These are phyloP conservation scores for Pyrenopolyporus hunteri DNA, from an alignment of 495 filamentous ascomycete genomes.

Conservation along the genomic window DNA sequence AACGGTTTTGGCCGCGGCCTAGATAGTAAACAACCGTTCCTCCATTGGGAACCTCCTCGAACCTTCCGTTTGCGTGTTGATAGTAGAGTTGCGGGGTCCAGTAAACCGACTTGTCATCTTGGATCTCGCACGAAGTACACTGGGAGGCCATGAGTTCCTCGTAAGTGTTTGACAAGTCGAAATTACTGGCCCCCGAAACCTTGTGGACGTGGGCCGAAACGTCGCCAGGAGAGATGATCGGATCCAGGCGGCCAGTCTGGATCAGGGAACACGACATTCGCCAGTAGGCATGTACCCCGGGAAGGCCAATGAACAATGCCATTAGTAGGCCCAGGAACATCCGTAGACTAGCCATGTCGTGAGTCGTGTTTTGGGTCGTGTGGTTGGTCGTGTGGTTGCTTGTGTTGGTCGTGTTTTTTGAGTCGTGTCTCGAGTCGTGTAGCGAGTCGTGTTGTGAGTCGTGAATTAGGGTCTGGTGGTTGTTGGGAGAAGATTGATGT, in stretches of 20 bases:
- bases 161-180: conserved; percentile 47
- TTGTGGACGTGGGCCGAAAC: conserved; percentile 69
- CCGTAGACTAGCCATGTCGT: conserved; percentile 10
- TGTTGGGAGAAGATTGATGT: no score
- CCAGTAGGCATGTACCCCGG: conserved; percentile 25
- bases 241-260: conserved; percentile 63
- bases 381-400: no score
- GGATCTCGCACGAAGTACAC: conserved; percentile 57
- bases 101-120: conserved; percentile 58
- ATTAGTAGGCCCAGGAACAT: conserved; percentile 6
- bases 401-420: no score
- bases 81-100: conserved; percentile 61
- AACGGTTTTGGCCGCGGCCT: conserved; percentile 46
- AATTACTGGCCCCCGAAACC: conserved; percentile 66
- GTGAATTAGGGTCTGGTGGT: no score
- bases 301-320: not conserved
- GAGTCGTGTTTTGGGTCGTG: not conserved
- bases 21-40: conserved; percentile 53
- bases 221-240: conserved; percentile 62
- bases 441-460: no score
- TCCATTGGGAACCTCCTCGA: conserved; percentile 49
- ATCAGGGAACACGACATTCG: conserved; percentile 39
- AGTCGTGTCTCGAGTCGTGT: no score
- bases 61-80: conserved; percentile 48
- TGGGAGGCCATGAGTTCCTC: conserved; percentile 45